Base-by-base conservation (phyloP, 768 basidiomycete genomes). In the Grammothele lineata region DNA sequence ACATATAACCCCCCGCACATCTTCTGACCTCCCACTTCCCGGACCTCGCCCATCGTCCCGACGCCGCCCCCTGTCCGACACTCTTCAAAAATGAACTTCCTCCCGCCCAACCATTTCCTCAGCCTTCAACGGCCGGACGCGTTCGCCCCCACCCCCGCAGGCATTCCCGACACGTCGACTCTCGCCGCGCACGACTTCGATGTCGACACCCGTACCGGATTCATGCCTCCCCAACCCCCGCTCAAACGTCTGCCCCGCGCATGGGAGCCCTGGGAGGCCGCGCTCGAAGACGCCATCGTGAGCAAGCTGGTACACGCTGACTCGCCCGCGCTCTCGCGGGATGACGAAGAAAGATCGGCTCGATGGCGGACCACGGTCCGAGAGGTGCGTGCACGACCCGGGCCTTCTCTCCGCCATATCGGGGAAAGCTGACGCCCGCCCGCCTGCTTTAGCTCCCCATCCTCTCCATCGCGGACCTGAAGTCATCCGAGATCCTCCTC, bases 131-230 rank as follows among this genome's bases (percentile, higher is more conserved):
- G 68, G 5, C 68, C 65, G 4, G 62, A 65, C 51, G 60, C 53
- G 18, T 47, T 54, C 35, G 38, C 53, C 6, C 59, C 60, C 11
- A 56, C 59, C 0, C 55, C 58, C 4, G 41, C 44, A 12, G 66
- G 67, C 37, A 57, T 60, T 8, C 58, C 61, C 15, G 67, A 69
- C 35, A 69, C 67, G 1, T 62, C 68, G 12, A 69, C 68, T 0
- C 58, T 69, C 39, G 67, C 66, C 32, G 68, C 68, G 5, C 66
- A 67, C 45, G 67, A 68, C 43, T 98, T 92, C 70, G 92, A 97
- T 62, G 88, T 98, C 50, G 92, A 94, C 62, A 83, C 85, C 9
- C 73, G 81, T 14, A 91, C 92, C 0, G 94, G 95, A 0, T 97
- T 98, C 65, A 85, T 97, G 80, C 88, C 94, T 2, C 84, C 87